Evolutionary conservation across 306 rosid genomes (phyloP), one percentile per base, ranked within the genome.

Genomic region (Fragaria ananassa): DNA sequence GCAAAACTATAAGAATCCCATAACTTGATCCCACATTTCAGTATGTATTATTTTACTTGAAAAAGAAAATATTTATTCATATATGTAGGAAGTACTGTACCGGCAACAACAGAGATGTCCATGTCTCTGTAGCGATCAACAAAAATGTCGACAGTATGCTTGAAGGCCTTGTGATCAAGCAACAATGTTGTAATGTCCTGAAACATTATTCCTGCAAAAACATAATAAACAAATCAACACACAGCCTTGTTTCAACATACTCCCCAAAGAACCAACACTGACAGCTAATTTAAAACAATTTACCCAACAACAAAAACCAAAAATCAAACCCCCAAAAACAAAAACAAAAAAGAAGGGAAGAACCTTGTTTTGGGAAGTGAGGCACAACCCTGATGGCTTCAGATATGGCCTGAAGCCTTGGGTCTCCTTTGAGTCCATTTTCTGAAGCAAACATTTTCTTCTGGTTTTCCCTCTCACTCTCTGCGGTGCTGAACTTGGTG

Each of bases 121-220:
- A 88, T 92, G 90, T 88, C 84, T 86, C 97, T 89, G 92, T 95
- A 95, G 85, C 99, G 99, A 88, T 95, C 97, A 84, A 95, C 97
- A 85, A 95, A 95, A 81, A 95, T 95, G 86, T 95, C 99, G 76
- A 95, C 88, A 10, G 97, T 87, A 74, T 95, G 86, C 81, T 95
- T 95, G 79, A 95, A 95, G 67, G 93, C 91, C 89, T 92, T 95
- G 81, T 88, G 99, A 92, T 95, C 97, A 78, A 92, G 83, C 93
- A 95, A 78, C 96, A 95, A 91, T 85, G 99, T 95, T 80, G 99
- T 95, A 73, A 95, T 95, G 78, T 95, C 99, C 69, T 95, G 99
- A 85, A 95, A 95, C 97, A 95, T 95, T 71, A 95, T 95, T 79
- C 99, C 99, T 95, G 81, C 83, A 51, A 47, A 56, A 18, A 63